phyloP scores from a whole-genome alignment of 805 yeast genomes.

The Pichia kluyveri region DNA sequence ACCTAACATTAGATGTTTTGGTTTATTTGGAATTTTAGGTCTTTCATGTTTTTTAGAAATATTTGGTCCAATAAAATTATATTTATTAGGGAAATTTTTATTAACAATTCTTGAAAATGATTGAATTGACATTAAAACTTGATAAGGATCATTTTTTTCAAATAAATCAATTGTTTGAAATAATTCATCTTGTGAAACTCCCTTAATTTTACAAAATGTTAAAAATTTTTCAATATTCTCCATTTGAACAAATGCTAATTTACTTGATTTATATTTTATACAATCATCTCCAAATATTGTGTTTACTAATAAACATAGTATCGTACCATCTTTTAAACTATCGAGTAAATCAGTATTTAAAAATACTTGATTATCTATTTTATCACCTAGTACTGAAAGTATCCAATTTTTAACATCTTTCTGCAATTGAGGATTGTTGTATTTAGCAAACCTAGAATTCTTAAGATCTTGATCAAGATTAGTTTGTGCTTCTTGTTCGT shows the following conservation, averaged over 20 bases:
- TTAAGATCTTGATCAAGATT: conserved; percentile 58
- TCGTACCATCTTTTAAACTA: conserved; percentile 51
- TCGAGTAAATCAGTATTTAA: conserved; percentile 38
- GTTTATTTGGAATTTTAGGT: conserved; percentile 48
- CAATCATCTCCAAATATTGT: conserved; percentile 30
- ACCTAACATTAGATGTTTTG: conserved; percentile 30
- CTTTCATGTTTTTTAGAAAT: conserved; percentile 38
- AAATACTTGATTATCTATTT: conserved; percentile 15
- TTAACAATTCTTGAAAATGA: conserved; percentile 66
- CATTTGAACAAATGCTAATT: conserved; percentile 77
- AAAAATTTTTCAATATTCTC: conserved; percentile 74
- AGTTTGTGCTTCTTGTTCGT: conserved; percentile 22
- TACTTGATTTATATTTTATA: conserved; percentile 46
- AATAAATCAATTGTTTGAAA: conserved; percentile 73
- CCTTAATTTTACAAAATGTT: conserved; percentile 48
- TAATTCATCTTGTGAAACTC: conserved; percentile 73
- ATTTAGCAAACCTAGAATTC: conserved; percentile 43
- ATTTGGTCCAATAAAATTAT: conserved; percentile 52
- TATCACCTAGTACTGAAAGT: conserved; percentile 25
- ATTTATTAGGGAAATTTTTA: conserved; percentile 35
- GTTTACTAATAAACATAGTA: conserved; percentile 40
- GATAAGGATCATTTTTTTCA: conserved; percentile 69
- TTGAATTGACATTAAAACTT: conserved; percentile 64
- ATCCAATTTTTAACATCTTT: conserved; percentile 45
- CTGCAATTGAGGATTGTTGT: conserved; percentile 27